Conservation (phyloP, 805 yeast genomes). For the Cyberlindnera mrakii region DNA sequence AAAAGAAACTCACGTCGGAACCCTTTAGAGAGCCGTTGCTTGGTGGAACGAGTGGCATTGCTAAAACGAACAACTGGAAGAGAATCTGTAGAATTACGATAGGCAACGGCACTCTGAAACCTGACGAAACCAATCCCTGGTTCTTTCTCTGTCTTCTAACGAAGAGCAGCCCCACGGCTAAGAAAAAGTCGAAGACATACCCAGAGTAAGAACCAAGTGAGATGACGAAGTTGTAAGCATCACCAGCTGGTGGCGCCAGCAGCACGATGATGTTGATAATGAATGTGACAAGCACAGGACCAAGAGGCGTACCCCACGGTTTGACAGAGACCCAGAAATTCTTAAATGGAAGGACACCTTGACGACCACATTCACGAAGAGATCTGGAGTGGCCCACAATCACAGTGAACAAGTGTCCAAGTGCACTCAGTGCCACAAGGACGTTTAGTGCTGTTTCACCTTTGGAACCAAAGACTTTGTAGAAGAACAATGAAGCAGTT, state of each 20-base stretch:
- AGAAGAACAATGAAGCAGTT: conserved; percentile 27
- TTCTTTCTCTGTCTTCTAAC: conserved; percentile 44
- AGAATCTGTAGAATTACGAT: conserved; percentile 56
- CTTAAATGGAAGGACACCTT: conserved; percentile 42
- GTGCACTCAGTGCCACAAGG: conserved; percentile 42
- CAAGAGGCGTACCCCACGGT: conserved; percentile 42
- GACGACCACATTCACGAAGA: conserved; percentile 44
- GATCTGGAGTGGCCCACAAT: conserved; percentile 46
- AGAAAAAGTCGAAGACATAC: conserved; percentile 59
- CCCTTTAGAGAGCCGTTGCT: conserved; percentile 38
- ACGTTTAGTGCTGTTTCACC: conserved; percentile 41
- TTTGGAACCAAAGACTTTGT: conserved; percentile 27
- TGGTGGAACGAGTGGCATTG: conserved; percentile 76
- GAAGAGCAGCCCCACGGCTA: conserved; percentile 54
- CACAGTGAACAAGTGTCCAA: conserved; percentile 43
- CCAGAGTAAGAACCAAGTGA: conserved; percentile 71
- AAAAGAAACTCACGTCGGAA: conserved; percentile 60
- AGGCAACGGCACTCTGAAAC: conserved; percentile 49
- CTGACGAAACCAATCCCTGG: conserved; percentile 54
- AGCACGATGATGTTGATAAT: conserved; percentile 62
- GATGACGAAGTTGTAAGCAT: conserved; percentile 68
- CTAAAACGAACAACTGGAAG: conserved; percentile 56
- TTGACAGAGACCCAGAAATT: conserved; percentile 37
- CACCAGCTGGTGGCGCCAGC: conserved; percentile 79
- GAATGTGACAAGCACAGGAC: conserved; percentile 69